phyloP scores from a whole-genome alignment of 352 stramenopile species.

The Globisporangium polare region DNA sequence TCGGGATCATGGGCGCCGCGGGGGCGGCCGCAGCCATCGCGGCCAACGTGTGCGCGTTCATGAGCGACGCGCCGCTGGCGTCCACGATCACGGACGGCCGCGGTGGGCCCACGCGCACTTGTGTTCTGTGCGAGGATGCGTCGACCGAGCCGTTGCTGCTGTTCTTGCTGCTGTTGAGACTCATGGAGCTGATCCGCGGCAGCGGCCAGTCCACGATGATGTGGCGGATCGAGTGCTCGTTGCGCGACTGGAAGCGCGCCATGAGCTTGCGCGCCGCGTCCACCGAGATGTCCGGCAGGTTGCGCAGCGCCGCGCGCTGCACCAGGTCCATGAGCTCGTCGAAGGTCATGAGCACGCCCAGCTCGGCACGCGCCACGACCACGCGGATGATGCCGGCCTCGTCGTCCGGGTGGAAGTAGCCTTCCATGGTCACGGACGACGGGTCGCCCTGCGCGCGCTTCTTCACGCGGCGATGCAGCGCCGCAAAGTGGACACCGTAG shows the following conservation, averaged over 20 bases:
- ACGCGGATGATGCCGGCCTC: slow-evolving; percentile 56
- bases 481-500: slow-evolving; percentile 54
- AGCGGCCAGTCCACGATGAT: slow-evolving; percentile 47
- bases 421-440: slow-evolving; percentile 10
- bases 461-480: slow-evolving; percentile 53
- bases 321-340: slow-evolving; percentile 59
- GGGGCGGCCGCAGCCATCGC: neutral
- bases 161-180: slow-evolving; percentile 1
- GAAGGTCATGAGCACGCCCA: slow-evolving; percentile 66
- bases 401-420: slow-evolving; percentile 53
- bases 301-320: slow-evolving; percentile 44
- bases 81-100: slow-evolving; percentile 13
- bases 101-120: neutral
- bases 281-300: slow-evolving; percentile 57
- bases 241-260: slow-evolving; percentile 45
- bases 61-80: neutral
- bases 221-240: slow-evolving; percentile 46
- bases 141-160: neutral
- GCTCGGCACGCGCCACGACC: slow-evolving; percentile 45
- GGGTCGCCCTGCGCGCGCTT: slow-evolving; percentile 36
- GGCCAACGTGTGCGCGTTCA: neutral
- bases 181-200: slow-evolving; percentile 10
- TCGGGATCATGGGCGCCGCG: slow-evolving; percentile 1
- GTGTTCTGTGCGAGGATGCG: neutral
- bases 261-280: slow-evolving; percentile 46